phyloP scores from a whole-genome alignment of 345 rosid species.

The Cardamine chenopodiifolia region DNA sequence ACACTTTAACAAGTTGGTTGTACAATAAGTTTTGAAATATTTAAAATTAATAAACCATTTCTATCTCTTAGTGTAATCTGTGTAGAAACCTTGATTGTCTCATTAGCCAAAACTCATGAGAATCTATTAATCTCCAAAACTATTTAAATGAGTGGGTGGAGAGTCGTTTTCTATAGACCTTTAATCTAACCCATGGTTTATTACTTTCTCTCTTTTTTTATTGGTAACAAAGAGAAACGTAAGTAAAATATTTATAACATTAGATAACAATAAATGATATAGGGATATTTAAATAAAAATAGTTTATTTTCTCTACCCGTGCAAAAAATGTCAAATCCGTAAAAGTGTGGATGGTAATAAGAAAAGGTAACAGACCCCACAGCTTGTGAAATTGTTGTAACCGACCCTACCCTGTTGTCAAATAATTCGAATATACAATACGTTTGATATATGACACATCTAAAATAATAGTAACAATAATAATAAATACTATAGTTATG shows the following conservation, averaged over 20 bases:
- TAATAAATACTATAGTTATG: slow-evolving; percentile 34
- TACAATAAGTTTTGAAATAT: not conserved
- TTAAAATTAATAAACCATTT: not conserved
- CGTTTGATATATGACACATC: slow-evolving; percentile 29
- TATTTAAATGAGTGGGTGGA: slow-evolving; percentile 49
- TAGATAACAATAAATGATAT: slow-evolving; percentile 9
- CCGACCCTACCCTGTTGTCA: slow-evolving; percentile 57
- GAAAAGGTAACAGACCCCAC: slow-evolving; percentile 42
- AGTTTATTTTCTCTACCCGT: slow-evolving; percentile 22
- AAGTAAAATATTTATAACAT: not conserved
- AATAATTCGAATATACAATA: slow-evolving; percentile 36
- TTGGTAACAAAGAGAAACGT: slow-evolving; percentile 33
- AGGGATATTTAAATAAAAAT: not conserved
- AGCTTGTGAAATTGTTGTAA: slow-evolving; percentile 35
- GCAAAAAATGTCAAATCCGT: slow-evolving; percentile 41
- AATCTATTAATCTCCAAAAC: slow-evolving; percentile 37
- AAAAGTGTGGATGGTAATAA: slow-evolving; percentile 36
- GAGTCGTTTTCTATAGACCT: slow-evolving; percentile 56
- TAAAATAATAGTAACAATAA: slow-evolving; percentile 20
- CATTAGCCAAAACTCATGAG: slow-evolving; percentile 30
- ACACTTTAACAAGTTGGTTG: slow-evolving; percentile 41
- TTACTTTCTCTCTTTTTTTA: slow-evolving; percentile 25
- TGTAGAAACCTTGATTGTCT: slow-evolving; percentile 38
- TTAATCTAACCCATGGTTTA: slow-evolving; percentile 34
- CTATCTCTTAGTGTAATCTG: not conserved